Percentiles rank a stretch among this genome's conserved stretches.
phyloP scores from a whole-genome alignment of 441 rosid genomes.

The Cnidoscolus chayamansa region DNA sequence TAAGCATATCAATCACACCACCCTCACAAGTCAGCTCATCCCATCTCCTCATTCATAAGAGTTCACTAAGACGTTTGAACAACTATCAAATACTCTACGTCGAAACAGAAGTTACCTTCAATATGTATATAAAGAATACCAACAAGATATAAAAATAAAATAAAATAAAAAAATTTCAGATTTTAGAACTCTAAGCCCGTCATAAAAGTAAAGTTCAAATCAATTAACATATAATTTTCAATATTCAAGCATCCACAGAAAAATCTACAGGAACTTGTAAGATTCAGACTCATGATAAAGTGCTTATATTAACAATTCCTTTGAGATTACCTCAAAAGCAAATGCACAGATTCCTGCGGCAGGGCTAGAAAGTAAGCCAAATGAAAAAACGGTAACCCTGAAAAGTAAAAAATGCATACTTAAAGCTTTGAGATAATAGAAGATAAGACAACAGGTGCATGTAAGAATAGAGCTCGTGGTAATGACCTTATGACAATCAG shows the following conservation, averaged over 20 bases:
- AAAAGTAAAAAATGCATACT: conserved; percentile 14
- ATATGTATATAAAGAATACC: no score
- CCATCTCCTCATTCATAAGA: no score
- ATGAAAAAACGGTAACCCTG: conserved; percentile 70
- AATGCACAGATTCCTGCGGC: conserved; percentile 64
- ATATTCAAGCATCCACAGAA: neutral
- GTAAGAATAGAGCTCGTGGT: neutral
- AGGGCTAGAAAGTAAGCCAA: conserved; percentile 70
- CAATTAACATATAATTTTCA: neutral
- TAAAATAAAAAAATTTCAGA: neutral
- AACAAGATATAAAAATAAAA: neutral
- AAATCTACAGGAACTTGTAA: conserved; percentile 8
- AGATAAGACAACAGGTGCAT: neutral
- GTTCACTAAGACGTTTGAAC: neutral
- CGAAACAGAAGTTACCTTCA: neutral
- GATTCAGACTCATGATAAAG: neutral
- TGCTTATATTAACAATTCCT: conserved; percentile 6
- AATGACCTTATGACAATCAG: neutral
- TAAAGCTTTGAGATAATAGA: neutral
- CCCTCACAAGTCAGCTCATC: no score
- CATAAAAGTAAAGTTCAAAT: neutral
- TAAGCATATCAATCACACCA: no score
- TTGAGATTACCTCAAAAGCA: conserved; percentile 58
- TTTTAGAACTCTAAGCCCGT: neutral
- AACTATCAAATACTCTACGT: neutral